Evolutionary conservation across 345 rosid species (phyloP).

Genomic region (Corymbia maculata): DNA sequence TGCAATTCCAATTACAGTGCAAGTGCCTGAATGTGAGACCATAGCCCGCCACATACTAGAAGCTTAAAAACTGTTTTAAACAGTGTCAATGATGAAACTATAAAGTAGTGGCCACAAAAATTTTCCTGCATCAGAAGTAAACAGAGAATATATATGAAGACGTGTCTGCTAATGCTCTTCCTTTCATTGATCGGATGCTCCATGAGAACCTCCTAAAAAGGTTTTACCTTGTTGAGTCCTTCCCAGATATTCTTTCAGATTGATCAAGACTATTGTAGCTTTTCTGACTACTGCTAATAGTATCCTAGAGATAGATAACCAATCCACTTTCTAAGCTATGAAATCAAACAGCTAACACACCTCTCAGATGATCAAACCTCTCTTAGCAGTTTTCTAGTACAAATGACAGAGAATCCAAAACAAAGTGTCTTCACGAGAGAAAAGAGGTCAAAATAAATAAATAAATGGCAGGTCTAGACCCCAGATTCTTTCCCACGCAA

Average conservation of each 20-base stretch:
- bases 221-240: background rate
- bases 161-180: background rate
- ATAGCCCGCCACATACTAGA: background rate
- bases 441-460: background rate
- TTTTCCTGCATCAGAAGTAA: background rate
- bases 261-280: background rate
- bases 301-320: background rate
- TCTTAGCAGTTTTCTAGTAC: background rate
- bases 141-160: background rate
- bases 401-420: background rate
- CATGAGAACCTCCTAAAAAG: background rate
- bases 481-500: background rate
- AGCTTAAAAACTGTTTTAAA: background rate
- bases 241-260: background rate
- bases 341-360: background rate
- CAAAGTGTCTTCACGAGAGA: background rate
- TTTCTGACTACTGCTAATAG: background rate
- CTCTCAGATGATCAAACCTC: background rate
- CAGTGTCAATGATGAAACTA: background rate
- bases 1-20: slow-evolving; percentile 18
- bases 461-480: background rate
- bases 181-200: background rate
- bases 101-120: background rate
- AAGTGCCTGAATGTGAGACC: background rate
- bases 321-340: background rate